A percentile compares a stretch with the other conserved stretches of the same genome.
These are phyloP conservation scores for Leccinum pellstonianum DNA, from an alignment of 768 basidiomycete species.

Conservation along the genomic window DNA sequence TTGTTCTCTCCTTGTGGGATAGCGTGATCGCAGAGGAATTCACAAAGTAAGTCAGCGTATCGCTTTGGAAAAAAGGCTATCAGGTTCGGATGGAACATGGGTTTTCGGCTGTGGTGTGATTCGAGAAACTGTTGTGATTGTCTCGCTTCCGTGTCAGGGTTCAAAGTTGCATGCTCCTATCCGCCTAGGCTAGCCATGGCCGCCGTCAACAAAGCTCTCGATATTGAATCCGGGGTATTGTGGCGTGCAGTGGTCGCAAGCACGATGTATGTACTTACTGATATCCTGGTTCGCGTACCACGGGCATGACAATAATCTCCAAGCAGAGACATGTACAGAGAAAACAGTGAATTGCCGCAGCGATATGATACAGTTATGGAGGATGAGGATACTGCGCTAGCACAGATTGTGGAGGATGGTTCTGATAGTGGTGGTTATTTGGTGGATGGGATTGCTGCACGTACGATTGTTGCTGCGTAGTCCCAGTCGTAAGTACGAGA, in stretches of 20 bases:
- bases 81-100: neutral
- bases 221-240: neutral
- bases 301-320: neutral
- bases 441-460: slow-evolving; percentile 11
- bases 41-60: accelerated
- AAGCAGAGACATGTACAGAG: neutral
- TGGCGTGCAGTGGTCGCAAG: neutral
- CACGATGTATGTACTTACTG: neutral
- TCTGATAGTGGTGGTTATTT: slow-evolving; percentile 10
- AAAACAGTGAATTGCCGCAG: neutral
- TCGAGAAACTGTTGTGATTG: neutral
- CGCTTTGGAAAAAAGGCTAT: neutral
- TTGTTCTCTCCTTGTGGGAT: neutral
- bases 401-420: slow-evolving; percentile 14
- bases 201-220: neutral
- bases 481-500: slow-evolving; percentile 12
- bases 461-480: slow-evolving; percentile 8
- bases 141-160: neutral
- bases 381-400: slow-evolving; percentile 17
- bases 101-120: neutral
- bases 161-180: neutral
- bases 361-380: slow-evolving; percentile 6
- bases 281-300: neutral
- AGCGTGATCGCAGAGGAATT: neutral
- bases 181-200: neutral